Evolutionary conservation across 495 filamentous ascomycete genomes (phyloP).

Genomic region (Aspergillus coremiiformis): DNA sequence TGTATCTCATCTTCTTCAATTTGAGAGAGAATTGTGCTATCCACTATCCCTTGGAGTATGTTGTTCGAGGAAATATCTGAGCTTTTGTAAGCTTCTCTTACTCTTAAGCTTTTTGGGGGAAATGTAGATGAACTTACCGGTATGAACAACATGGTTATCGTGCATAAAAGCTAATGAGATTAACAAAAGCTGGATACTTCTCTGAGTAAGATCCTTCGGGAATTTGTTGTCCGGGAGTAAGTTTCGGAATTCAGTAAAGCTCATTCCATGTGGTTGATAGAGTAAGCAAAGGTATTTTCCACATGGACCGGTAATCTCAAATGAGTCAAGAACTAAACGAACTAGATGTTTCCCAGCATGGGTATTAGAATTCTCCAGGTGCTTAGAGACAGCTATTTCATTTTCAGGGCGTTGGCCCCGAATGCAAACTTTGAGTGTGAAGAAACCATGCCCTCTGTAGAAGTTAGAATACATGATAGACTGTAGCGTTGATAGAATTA

Average conservation of each 20-base stretch:
- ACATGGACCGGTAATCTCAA: constrained; percentile 28
- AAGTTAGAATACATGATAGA: constrained; percentile 1
- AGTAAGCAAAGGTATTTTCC: constrained; percentile 37
- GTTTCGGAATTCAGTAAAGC: constrained; percentile 23
- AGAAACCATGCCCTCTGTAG: constrained; percentile 20
- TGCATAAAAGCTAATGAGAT: constrained; percentile 29
- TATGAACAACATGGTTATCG: constrained; percentile 25
- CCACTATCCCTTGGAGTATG: constrained; percentile 17
- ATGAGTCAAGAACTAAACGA: constrained; percentile 30
- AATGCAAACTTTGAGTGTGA: constrained; percentile 30
- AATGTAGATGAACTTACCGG: constrained; percentile 20
- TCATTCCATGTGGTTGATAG: constrained; percentile 34
- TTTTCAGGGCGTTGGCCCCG: constrained; percentile 14
- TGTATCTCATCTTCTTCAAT: constrained; percentile 22
- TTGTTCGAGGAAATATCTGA: constrained; percentile 23
- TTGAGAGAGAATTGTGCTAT: constrained; percentile 15
- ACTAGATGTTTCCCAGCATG: constrained; percentile 22
- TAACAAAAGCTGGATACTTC: constrained; percentile 23
- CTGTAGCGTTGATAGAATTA: not conserved
- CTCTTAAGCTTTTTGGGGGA: not conserved
- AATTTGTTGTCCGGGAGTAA: constrained; percentile 24
- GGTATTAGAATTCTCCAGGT: constrained; percentile 22
- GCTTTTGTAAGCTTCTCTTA: constrained; percentile 2
- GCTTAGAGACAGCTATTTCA: constrained; percentile 21
- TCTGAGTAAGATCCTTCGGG: constrained; percentile 24